These are phyloP conservation scores for Datisca glomerata DNA, from an alignment of 306 rosid genomes.

Conservation along the genomic window DNA sequence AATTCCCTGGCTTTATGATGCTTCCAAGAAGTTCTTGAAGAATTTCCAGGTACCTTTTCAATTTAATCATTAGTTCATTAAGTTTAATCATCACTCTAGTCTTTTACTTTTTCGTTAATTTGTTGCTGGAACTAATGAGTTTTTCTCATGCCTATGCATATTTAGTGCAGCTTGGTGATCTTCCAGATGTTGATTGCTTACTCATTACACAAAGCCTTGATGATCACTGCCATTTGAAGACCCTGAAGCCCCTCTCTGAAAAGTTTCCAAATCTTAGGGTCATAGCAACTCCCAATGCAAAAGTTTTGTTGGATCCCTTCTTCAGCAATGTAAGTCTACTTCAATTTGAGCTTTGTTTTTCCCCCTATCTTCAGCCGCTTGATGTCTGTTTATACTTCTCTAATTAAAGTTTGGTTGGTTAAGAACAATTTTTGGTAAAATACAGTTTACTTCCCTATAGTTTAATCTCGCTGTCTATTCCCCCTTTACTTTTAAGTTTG, in stretches of 20 bases:
- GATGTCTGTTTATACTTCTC: background rate
- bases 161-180: slow-evolving; percentile 73
- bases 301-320: slow-evolving; percentile 64
- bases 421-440: no score
- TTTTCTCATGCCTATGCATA: slow-evolving; percentile 19
- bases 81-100: background rate
- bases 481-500: no score
- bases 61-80: background rate
- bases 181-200: slow-evolving; percentile 72
- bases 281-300: slow-evolving; percentile 78
- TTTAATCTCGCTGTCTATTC: no score
- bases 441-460: no score
- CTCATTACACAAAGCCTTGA: slow-evolving; percentile 92
- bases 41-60: slow-evolving; percentile 53
- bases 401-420: no score
- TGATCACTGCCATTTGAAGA: slow-evolving; percentile 96
- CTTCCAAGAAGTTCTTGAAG: slow-evolving; percentile 65
- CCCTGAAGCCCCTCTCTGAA: slow-evolving; percentile 56
- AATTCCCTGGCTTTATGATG: slow-evolving; percentile 89
- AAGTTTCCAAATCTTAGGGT: slow-evolving; percentile 54
- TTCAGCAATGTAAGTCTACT: slow-evolving; percentile 54
- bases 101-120: background rate
- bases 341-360: background rate
- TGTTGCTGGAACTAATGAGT: slow-evolving; percentile 9
- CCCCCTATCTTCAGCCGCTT: background rate